phyloP scores from a whole-genome alignment of 140 eudicot species.

The Senecio squalidus region DNA sequence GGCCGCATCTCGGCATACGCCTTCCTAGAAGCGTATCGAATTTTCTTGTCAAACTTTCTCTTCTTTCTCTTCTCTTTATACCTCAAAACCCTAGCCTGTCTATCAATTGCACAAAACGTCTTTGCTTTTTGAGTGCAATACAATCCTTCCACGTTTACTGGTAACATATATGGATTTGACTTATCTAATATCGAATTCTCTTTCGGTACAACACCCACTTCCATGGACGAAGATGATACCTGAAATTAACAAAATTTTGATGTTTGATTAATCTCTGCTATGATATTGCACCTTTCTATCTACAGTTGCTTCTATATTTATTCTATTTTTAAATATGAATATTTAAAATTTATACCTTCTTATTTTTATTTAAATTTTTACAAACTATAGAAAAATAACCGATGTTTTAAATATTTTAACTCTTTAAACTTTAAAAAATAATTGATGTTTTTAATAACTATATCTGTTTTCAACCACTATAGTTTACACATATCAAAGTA shows the following conservation, averaged over 20 bases:
- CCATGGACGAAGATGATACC: conserved; percentile 61
- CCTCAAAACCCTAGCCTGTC: conserved; percentile 83
- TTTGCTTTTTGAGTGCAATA: conserved; percentile 1
- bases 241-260: conserved; percentile 22
- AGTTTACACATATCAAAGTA: too few relatives aligned
- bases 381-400: too few relatives aligned
- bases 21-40: conserved; percentile 80
- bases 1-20: conserved; percentile 86
- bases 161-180: conserved; percentile 26
- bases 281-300: too few relatives aligned
- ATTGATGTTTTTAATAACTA: too few relatives aligned
- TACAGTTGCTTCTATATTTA: too few relatives aligned
- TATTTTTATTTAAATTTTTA: too few relatives aligned
- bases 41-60: conserved; percentile 69
- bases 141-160: conserved; percentile 3
- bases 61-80: conserved; percentile 87
- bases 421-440: too few relatives aligned
- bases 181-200: conserved; percentile 41
- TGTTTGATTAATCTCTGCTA: too few relatives aligned
- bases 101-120: conserved; percentile 28
- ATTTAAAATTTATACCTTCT: too few relatives aligned
- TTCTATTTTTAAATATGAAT: too few relatives aligned
- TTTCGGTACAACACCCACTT: conserved; percentile 65
- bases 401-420: too few relatives aligned
- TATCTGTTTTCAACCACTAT: too few relatives aligned